Percentiles rank a stretch among this genome's conserved stretches.
Evolutionary conservation across 352 stramenopile genomes (phyloP).

Genomic region (Phytophthora syringae): DNA sequence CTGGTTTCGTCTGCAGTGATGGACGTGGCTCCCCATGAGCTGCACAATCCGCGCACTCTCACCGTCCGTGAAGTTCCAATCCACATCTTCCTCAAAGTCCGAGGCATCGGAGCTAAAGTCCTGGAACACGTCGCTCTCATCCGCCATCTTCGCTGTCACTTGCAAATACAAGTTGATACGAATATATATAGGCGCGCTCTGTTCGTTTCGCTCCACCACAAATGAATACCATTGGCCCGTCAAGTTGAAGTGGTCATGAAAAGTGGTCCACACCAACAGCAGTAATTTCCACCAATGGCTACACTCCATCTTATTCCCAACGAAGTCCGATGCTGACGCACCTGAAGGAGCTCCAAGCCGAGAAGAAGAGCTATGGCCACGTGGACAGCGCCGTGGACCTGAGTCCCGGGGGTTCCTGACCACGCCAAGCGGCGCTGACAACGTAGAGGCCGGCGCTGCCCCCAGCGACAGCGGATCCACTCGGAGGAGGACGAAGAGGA

Average conservation of each 20-base stretch:
- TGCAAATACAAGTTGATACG: too few relatives aligned
- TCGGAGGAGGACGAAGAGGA: slow-evolving; percentile 23
- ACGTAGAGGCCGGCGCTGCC: slow-evolving; percentile 40
- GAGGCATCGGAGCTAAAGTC: slow-evolving; percentile 55
- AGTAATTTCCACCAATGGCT: slow-evolving; percentile 1
- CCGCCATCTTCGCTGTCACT: slow-evolving; percentile 2
- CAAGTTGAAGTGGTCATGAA: not conserved
- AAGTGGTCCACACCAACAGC: slow-evolving; percentile 26
- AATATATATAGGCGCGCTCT: slow-evolving; percentile 11
- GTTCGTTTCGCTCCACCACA: too few relatives aligned
- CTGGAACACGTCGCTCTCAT: slow-evolving; percentile 50
- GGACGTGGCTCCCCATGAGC: too few relatives aligned
- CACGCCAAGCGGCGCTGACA: slow-evolving; percentile 33
- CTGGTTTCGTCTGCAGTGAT: too few relatives aligned
- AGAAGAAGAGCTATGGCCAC: slow-evolving; percentile 51
- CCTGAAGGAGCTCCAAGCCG: slow-evolving; percentile 61
- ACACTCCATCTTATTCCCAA: not conserved
- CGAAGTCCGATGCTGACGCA: slow-evolving; percentile 44
- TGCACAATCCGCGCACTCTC: slow-evolving; percentile 49
- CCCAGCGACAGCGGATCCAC: slow-evolving; percentile 26
- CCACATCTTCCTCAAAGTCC: slow-evolving; percentile 32
- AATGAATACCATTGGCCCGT: too few relatives aligned
- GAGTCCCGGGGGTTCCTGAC: slow-evolving; percentile 44
- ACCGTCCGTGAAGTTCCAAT: slow-evolving; percentile 44
- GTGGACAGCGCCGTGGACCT: slow-evolving; percentile 60